Base-by-base conservation (phyloP, 1,284 basidiomycete genomes). In the Xerocomus alliaceus region DNA sequence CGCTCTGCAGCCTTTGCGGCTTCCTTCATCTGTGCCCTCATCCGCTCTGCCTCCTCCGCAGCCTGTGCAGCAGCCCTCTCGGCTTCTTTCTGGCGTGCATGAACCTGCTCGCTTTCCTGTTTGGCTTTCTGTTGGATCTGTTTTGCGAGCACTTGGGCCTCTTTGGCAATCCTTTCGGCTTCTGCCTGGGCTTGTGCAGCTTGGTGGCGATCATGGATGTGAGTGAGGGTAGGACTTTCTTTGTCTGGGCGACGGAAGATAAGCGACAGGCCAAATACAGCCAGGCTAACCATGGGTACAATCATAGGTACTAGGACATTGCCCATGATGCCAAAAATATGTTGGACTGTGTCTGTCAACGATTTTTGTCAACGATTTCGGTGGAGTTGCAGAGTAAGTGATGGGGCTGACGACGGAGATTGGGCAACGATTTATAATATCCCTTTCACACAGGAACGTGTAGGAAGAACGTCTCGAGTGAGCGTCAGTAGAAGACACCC, bases 31-130 rank as follows among this genome's bases (percentile, higher is more conserved):
- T 63, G 56, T 7, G 15, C 22, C 54, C 12, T 62, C 67, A 71
- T 62, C 20, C 22, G 29, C 12, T 44, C 34, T 2, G 13, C 24
- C 29, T 69, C 55, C 13, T 47, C 61, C 0, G 41, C 41, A 1
- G 56, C 60, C 2, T 44, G 45, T 5, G 47, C 54, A 1, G 61
- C 57, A 0, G 69, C 66, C 32, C 5, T 1, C 18, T 63, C 26
- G 2, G 71, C 72, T 22, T 60, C 49, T 9, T 60, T 49, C 56
- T 73, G 68, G 22, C 54, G 60, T 10, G 5, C 28, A 2, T 11
- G 46, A 1, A 64, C 66, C 0, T 24, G 20, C 56, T 61, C n/a
- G 5, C 64, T 58, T 0, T 63, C 69, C 34, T 32, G 22, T 0
- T 60, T 56, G 9, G 61, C 54, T 1, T 56, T n/a, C 13, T 1